Evolutionary conservation across 2,329 filamentous ascomycete species (phyloP), one percentile per base, ranked within the genome.

Genomic region (Verruconis gallopava): DNA sequence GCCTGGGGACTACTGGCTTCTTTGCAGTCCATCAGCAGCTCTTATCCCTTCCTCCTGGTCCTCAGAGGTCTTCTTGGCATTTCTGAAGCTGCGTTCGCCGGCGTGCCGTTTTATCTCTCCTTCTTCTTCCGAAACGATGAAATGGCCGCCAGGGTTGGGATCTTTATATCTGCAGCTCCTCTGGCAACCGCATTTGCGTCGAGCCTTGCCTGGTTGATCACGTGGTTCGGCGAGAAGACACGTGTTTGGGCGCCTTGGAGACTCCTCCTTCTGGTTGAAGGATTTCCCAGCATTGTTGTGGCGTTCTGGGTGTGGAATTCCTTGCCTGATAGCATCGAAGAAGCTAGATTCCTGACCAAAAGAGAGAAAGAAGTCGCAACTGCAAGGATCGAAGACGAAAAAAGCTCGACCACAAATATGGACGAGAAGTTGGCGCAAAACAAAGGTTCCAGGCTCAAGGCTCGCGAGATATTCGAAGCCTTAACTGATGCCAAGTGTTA

Each of bases 181-280:
- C 55, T 78, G 22, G 74, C 74, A 22, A 72, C 72, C 5, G 73
- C 70, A 2, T 79, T 91, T 49, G 86, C 86, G 0, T 84, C 84
- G 30, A 79, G 73, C 5, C 67, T 94, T 3, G 85, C 86, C 5
- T 85, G 81, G 78, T 54, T 77, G 17, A 89, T 94, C 47, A 72
- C 86, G 39, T 77, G 75, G 51, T 52, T 85, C 12, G 83, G 76
- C 39, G 63, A 73, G 37, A 54, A 68, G 46, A 67, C 73, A 1
- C 81, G 81, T 13, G 78, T 93, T 38, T 38, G 34, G 34, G 81
- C 84, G 0, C 76, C 82, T 3, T 93, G 86, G 86, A 73, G 86
- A n/a, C 69, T 88, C 2, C 68, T 93, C 20, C 93, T 93, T 53
- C 69, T 93, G 5, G 51, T 89, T 11, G 86, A 93, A 58, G 86